A percentile compares a stretch with the other conserved stretches of the same genome.
phyloP scores from a whole-genome alignment of 306 rosid species.

The Castanea crenata region DNA sequence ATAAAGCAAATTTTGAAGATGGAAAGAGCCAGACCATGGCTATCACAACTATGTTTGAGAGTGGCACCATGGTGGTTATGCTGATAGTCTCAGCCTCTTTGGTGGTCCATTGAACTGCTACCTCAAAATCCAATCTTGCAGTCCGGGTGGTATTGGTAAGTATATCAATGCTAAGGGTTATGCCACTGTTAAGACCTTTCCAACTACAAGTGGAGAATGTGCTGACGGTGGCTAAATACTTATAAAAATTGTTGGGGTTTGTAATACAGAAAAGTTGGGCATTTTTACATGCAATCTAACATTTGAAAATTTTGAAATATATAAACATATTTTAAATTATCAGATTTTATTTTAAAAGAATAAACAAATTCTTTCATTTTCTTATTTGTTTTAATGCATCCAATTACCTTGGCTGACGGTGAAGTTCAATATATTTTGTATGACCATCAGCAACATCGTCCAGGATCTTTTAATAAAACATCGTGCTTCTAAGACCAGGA shows the following conservation, averaged over 20 bases:
- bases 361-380: too few species aligned
- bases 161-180: constrained; percentile 62
- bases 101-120: constrained; percentile 68
- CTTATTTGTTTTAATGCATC: too few species aligned
- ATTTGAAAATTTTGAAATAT: too few species aligned
- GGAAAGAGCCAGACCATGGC: constrained; percentile 78
- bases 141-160: constrained; percentile 84
- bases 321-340: too few species aligned
- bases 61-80: constrained; percentile 63
- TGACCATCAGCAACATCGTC: too few species aligned
- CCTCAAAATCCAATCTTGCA: constrained; percentile 72
- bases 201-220: constrained; percentile 46
- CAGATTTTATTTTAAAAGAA: too few species aligned
- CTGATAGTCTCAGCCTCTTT: constrained; percentile 66
- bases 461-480: too few species aligned
- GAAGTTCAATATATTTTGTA: too few species aligned
- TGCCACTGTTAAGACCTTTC: constrained; percentile 60
- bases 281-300: too few species aligned
- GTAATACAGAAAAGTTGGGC: too few species aligned
- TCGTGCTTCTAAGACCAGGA: too few species aligned
- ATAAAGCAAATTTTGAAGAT: constrained; percentile 64
- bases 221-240: not conserved
- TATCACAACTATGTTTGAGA: constrained; percentile 70
- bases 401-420: too few species aligned
- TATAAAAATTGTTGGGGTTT: not conserved